phyloP scores from a whole-genome alignment of 2,329 filamentous ascomycete species.

The Alternaria arbusti region DNA sequence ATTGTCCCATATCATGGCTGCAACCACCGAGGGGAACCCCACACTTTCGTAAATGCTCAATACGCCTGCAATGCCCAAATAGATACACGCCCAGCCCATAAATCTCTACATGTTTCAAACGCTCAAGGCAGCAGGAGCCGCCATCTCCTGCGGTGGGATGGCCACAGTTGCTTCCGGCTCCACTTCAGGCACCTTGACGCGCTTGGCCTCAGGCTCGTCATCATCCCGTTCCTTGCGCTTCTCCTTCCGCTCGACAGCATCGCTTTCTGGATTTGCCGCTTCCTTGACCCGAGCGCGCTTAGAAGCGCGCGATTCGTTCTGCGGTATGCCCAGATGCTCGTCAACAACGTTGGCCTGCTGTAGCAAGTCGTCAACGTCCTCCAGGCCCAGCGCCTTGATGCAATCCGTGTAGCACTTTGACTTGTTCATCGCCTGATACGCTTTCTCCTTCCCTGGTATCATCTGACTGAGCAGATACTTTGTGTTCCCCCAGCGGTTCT shows the following conservation, averaged over 20 bases:
- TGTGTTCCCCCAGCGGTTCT: conserved; percentile 90
- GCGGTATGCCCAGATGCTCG: conserved; percentile 64
- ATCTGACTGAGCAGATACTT: conserved; percentile 89
- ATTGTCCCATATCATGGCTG: neutral
- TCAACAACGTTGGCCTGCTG: conserved; percentile 72
- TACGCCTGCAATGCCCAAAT: conserved; percentile 18
- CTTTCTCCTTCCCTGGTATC: conserved; percentile 77
- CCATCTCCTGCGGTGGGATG: conserved; percentile 22
- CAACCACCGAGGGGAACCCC: neutral
- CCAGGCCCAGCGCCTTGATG: conserved; percentile 69
- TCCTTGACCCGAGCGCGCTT: conserved; percentile 52
- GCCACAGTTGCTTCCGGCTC: conserved; percentile 7
- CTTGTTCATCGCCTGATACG: conserved; percentile 66
- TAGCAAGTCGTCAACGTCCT: conserved; percentile 68
- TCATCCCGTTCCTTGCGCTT: conserved; percentile 21
- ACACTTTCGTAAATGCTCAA: conserved; percentile 22
- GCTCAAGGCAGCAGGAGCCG: conserved; percentile 25
- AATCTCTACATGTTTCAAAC: conserved; percentile 10
- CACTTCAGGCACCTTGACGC: conserved; percentile 33
- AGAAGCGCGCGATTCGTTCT: conserved; percentile 55
- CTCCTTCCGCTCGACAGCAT: conserved; percentile 24
- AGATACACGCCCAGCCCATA: neutral
- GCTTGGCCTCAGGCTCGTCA: conserved; percentile 33
- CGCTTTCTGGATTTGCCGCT: conserved; percentile 13
- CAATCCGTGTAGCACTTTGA: conserved; percentile 75